Percentiles rank a stretch among this genome's conserved stretches.
phyloP scores from a whole-genome alignment of 495 filamentous ascomycete species.

The Saxispiralis lemnorum region DNA sequence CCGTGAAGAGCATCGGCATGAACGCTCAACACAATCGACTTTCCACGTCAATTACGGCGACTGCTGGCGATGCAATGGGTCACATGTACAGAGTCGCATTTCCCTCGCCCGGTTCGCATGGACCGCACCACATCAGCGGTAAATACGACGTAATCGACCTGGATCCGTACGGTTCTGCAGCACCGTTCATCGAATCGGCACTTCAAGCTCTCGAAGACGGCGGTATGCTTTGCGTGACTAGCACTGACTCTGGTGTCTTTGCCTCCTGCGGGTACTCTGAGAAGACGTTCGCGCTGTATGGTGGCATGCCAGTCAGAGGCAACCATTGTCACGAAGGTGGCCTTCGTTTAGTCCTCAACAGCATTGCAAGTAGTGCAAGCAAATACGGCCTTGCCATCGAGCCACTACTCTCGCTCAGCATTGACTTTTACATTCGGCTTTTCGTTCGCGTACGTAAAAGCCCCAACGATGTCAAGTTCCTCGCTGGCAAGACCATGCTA shows the following conservation, averaged over 20 bases:
- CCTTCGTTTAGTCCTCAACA: conserved; percentile 64
- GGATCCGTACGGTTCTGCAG: conserved; percentile 86
- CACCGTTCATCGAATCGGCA: conserved; percentile 77
- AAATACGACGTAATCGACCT: conserved; percentile 90
- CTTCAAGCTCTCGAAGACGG: conserved; percentile 69
- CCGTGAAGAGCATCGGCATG: conserved; percentile 59
- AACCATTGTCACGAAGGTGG: conserved; percentile 76
- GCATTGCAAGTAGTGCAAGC: conserved; percentile 58
- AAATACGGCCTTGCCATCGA: conserved; percentile 84
- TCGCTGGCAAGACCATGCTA: conserved; percentile 76
- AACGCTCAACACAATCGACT: conserved; percentile 74
- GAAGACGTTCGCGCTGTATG: conserved; percentile 82
- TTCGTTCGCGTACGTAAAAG: conserved; percentile 71
- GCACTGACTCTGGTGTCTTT: conserved; percentile 87
- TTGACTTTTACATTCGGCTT: conserved; percentile 86
- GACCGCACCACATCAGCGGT: conserved; percentile 9
- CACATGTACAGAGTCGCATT: conserved; percentile 58
- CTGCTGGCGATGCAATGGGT: conserved; percentile 63
- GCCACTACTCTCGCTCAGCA: conserved; percentile 75
- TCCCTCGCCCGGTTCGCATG: conserved; percentile 8
- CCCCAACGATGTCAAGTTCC: conserved; percentile 70
- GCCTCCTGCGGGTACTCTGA: conserved; percentile 84
- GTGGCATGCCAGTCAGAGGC: conserved; percentile 71
- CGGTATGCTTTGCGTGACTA: conserved; percentile 84
- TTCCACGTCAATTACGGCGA: conserved; percentile 47